phyloP scores from a whole-genome alignment of 805 yeast genomes.

The Gaillardinia entomophila region DNA sequence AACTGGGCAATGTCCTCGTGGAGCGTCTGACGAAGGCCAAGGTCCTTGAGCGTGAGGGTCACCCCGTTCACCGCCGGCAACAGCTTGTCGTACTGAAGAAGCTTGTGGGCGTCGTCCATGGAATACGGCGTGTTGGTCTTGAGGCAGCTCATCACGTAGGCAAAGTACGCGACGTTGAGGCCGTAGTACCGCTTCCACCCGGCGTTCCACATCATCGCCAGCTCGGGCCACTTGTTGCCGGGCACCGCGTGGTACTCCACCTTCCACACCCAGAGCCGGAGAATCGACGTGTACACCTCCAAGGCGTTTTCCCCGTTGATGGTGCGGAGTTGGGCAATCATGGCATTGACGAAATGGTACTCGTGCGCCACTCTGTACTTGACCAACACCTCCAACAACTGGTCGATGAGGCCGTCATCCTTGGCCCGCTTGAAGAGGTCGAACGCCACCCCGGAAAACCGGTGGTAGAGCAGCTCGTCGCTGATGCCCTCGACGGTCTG shows the following conservation, averaged over 20 bases:
- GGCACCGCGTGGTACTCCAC: conserved; percentile 17
- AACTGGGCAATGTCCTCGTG: conserved; percentile 3
- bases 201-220: conserved; percentile 5
- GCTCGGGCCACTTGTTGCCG: not conserved
- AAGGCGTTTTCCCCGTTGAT: conserved; percentile 5
- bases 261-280: conserved; percentile 28
- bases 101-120: conserved; percentile 17
- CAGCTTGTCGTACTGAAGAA: conserved; percentile 18
- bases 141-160: conserved; percentile 26
- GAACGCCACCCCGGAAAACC: conserved; percentile 23
- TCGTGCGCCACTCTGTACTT: conserved; percentile 26
- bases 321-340: conserved; percentile 11
- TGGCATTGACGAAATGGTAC: conserved; percentile 22
- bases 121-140: conserved; percentile 16
- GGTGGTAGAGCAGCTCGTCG: conserved; percentile 15
- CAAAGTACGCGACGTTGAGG: conserved; percentile 25
- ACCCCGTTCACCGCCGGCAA: conserved; percentile 15
- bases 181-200: conserved; percentile 10
- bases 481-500: conserved; percentile 27
- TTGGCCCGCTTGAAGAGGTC: conserved; percentile 15
- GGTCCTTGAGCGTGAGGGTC: conserved; percentile 10
- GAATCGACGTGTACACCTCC: conserved; percentile 15
- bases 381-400: conserved; percentile 22
- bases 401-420: conserved; percentile 7
- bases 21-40: conserved; percentile 6